Evolutionary conservation across 2,329 filamentous ascomycete species (phyloP), one percentile per base, ranked within the genome.

Genomic region (Microdochium paspali): DNA sequence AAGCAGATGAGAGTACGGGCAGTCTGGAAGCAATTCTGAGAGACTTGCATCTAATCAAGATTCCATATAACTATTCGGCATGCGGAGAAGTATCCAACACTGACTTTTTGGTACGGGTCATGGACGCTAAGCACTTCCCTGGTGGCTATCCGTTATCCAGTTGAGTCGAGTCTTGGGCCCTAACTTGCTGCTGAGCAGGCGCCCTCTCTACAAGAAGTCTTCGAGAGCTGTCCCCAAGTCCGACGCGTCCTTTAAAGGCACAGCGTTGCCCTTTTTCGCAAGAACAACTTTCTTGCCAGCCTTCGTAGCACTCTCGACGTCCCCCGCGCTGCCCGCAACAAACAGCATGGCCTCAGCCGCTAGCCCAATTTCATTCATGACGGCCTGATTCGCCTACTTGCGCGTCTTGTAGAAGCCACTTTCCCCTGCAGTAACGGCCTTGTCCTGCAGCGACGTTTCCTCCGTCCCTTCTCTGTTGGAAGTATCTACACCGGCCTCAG

Each of bases 361-460:
- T 0, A 67, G 50, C 0, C 54, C 57, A 39, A 67, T 49, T 13
- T 28, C 44, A 1, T 51, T 49, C 3, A 70, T 48, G 3, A 66
- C 56, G 3, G 54, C 57, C 3, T 55, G 39, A 44, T 70, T 69
- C 1, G 67, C 61, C 30, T 59, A 48, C 7, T 46, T 48, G 2
- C 55, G 53, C 2, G 66, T 67, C 47, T 70, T 68, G 46, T 69
- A 69, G 46, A 61, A 68, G 2, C 66, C 65, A 13, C 56, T 62
- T 47, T 69, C 65, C 46, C 69, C 66, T 0, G 66, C 67, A 1
- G 66, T 67, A 3, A 68, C 46, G 3, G 61, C 56, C 2, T 55
- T 54, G 30, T 68, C 61, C 24, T 68, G 68, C 1, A 44, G 45
- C n/a, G 47, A 49, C 2, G 44, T 7, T 44, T 30, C 50, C 40